phyloP scores from a whole-genome alignment of 2,329 filamentous ascomycete genomes.

The Torrubiellomyces zombiae region DNA sequence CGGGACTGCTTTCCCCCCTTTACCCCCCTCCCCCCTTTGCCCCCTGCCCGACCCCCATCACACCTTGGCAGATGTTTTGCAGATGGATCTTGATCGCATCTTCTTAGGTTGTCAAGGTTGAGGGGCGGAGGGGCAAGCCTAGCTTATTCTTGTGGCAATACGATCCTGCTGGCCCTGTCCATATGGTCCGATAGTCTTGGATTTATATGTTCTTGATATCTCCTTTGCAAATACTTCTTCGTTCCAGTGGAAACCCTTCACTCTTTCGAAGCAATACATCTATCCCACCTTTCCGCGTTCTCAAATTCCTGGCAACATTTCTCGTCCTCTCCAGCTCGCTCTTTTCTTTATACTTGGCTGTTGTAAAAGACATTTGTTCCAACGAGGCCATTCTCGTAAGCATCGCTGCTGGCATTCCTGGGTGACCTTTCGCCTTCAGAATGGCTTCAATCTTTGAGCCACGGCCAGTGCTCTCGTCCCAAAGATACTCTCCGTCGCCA shows the following conservation, averaged over 20 bases:
- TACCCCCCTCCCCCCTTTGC: conserved; percentile 2
- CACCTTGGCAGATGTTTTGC: conserved; percentile 10
- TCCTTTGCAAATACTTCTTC: conserved; percentile 13
- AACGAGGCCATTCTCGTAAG: conserved; percentile 12
- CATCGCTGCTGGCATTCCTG: conserved; percentile 16
- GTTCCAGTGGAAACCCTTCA: conserved; percentile 21
- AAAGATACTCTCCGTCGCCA: conserved; percentile 29
- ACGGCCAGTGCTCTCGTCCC: conserved; percentile 31
- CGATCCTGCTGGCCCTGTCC: conserved; percentile 17
- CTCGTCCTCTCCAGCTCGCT: conserved; percentile 20
- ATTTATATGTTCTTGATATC: conserved; percentile 19
- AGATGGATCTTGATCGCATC: conserved; percentile 16
- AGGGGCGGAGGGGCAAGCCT: conserved; percentile 8
- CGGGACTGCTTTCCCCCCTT: conserved; percentile 7
- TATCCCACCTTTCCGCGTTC: conserved; percentile 25
- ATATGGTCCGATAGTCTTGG: conserved; percentile 19
- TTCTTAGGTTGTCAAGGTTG: conserved; percentile 10
- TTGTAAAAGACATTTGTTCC: conserved; percentile 12
- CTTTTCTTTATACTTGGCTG: conserved; percentile 14
- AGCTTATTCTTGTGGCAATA: too few relatives aligned
- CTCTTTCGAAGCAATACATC: conserved; percentile 20
- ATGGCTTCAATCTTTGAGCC: conserved; percentile 25
- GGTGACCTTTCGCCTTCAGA: conserved; percentile 8
- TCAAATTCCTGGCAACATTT: conserved; percentile 28
- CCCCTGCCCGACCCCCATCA: too few relatives aligned